A percentile compares a stretch with the other conserved stretches of the same genome.
Evolutionary conservation across 306 rosid genomes (phyloP).

Genomic region (Corylus avellana): DNA sequence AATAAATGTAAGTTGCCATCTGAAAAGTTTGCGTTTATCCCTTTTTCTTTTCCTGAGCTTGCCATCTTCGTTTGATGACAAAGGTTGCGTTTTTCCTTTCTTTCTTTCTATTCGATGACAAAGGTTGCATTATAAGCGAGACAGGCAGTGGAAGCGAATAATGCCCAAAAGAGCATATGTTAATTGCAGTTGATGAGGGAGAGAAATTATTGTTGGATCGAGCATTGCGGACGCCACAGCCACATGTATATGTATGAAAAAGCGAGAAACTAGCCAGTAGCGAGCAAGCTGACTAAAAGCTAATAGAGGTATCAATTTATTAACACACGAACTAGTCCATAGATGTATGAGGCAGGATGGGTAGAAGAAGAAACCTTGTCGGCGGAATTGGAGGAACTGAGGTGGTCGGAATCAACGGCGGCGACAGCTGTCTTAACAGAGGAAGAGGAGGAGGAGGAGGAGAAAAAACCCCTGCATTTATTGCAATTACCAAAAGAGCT

Average conservation of each 20-base stretch:
- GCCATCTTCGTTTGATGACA: too few relatives aligned
- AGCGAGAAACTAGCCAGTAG: not conserved
- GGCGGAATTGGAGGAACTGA: slow-evolving; percentile 58
- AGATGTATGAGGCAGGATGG: not conserved
- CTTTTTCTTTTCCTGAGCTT: too few relatives aligned
- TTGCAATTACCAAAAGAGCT: slow-evolving; percentile 29
- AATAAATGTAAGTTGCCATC: too few relatives aligned
- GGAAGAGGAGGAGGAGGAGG: slow-evolving; percentile 36
- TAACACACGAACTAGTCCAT: not conserved
- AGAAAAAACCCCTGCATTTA: slow-evolving; percentile 28
- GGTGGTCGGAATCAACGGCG: slow-evolving; percentile 70
- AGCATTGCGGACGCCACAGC: not conserved
- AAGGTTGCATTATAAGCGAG: not conserved
- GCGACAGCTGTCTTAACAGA: slow-evolving; percentile 60
- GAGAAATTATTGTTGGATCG: not conserved
- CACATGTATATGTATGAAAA: not conserved
- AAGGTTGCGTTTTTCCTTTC: too few relatives aligned
- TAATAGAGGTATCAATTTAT: not conserved
- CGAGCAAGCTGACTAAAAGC: not conserved
- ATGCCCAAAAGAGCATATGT: not conserved
- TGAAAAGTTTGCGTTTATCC: too few relatives aligned
- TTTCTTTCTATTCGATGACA: too few relatives aligned
- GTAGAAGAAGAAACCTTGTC: slow-evolving; percentile 48
- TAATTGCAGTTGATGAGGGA: not conserved
- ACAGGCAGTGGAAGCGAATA: not conserved